phyloP scores from a whole-genome alignment of 2,329 filamentous ascomycete species.

The Aspergillus bombycis region DNA sequence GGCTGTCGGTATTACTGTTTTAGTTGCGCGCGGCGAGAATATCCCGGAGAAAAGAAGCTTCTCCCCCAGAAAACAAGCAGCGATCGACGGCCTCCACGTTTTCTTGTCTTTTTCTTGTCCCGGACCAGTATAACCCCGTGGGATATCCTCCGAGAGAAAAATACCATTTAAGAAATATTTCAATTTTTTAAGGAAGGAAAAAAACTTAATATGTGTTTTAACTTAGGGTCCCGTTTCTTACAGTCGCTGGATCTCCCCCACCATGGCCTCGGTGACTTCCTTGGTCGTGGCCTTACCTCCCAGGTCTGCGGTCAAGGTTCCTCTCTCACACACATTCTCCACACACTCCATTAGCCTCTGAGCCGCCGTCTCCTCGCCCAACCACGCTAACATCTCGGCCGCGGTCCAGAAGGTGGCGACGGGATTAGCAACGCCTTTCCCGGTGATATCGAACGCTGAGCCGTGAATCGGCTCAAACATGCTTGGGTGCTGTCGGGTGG shows the following conservation, averaged over 20 bases:
- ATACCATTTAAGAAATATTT: background rate
- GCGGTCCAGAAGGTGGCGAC: slow-evolving; percentile 71
- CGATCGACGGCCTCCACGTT: background rate
- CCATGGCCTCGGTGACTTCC: slow-evolving; percentile 62
- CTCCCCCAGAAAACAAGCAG: background rate
- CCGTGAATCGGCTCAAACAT: slow-evolving; percentile 69
- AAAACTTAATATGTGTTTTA: background rate
- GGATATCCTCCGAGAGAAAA: background rate
- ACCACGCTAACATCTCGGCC: slow-evolving; percentile 67
- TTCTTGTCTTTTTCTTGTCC: background rate
- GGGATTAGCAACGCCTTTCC: slow-evolving; percentile 63
- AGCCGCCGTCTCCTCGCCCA: slow-evolving; percentile 63
- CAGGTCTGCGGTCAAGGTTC: slow-evolving; percentile 62
- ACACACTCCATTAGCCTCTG: slow-evolving; percentile 61
- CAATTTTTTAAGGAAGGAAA: background rate
- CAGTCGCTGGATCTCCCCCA: slow-evolving; percentile 54
- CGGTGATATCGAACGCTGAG: slow-evolving; percentile 66
- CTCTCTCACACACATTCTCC: slow-evolving; percentile 61
- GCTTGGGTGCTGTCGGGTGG: slow-evolving; percentile 61
- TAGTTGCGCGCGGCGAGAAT: background rate
- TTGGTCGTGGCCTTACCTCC: slow-evolving; percentile 61
- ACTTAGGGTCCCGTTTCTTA: background rate
- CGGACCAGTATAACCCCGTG: background rate
- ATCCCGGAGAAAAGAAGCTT: background rate
- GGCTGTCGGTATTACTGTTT: background rate